Evolutionary conservation across 768 basidiomycete genomes (phyloP), one percentile per base, ranked within the genome.

Genomic region (Pluteus cervinus): DNA sequence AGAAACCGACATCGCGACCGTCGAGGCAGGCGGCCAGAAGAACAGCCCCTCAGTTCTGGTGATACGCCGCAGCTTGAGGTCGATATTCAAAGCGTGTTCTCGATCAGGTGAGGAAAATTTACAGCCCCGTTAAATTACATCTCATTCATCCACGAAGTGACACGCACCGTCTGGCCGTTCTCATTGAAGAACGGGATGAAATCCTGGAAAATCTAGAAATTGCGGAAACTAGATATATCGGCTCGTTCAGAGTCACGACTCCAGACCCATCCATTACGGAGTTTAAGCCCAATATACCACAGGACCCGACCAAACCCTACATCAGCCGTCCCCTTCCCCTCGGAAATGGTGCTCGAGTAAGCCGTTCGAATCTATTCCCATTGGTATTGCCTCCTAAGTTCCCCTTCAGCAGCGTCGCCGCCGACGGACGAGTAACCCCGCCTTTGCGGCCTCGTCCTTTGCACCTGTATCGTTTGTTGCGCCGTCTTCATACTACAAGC

Each of bases 131-230:
- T 29, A n/a, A n/a, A n/a, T 33, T 32, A 26, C 35, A 10, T 18
- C 12, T 20, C 7, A 33, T 41, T 34, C 24, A 29, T 30, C 29
- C 36, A 15, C 26, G 4, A 41, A 89, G 86, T 17, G 81, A 87
- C 50, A 88, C 84, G 0, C 69, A 72, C 10, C 66, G 66, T 3
- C 63, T 89, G n/a, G 75, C 78, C 0, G 45, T 74, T 5, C 72
- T 89, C 20, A 83, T 89, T 29, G 75, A 79, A 29, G 79, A 87
- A 52, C 70, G 87, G 20, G 86, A 87, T 44, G 71, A 75, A 49
- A 76, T 87, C 15, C 58, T 90, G n/a, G 79, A 86, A 46, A 78
- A 83, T 43, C 67, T 90, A 7, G 86, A 90, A 62, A 75, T 81
- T 36, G 84, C 86, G 8, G 86, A 88, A 61, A 75, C 81, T 8